A percentile compares a stretch with the other conserved stretches of the same genome.
phyloP scores from a whole-genome alignment of 495 filamentous ascomycete genomes.

The Neurospora sp. region DNA sequence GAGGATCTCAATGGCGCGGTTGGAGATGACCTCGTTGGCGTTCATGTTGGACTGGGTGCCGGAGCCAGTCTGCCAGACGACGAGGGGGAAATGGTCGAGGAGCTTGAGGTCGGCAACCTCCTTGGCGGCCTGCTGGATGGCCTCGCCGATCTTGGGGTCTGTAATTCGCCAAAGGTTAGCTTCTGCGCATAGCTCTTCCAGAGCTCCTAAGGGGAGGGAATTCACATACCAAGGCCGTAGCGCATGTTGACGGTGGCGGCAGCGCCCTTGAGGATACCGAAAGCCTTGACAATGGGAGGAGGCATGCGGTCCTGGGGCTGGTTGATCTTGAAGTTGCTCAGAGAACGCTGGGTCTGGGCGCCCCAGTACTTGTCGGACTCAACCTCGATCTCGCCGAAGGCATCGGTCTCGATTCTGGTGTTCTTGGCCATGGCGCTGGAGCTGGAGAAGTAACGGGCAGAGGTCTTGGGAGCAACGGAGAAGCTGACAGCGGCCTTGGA shows the following conservation, averaged over 20 bases:
- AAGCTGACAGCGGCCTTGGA: slow-evolving; percentile 1
- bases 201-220: slow-evolving; percentile 5
- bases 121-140: slow-evolving; percentile 86
- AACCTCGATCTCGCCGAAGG: slow-evolving; percentile 94
- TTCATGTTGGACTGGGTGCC: slow-evolving; percentile 99
- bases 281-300: slow-evolving; percentile 79
- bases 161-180: slow-evolving; percentile 1
- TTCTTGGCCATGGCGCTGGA: slow-evolving; percentile 37
- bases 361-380: slow-evolving; percentile 96
- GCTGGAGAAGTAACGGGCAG: slow-evolving; percentile 32
- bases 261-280: slow-evolving; percentile 95
- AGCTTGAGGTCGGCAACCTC: slow-evolving; percentile 94
- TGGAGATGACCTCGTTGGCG: slow-evolving; percentile 99
- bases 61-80: slow-evolving; percentile 98
- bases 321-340: slow-evolving; percentile 98
- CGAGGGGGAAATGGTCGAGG: slow-evolving; percentile 94
- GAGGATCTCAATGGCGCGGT: slow-evolving; percentile 96
- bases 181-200: slow-evolving; percentile 4
- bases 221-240: slow-evolving; percentile 75
- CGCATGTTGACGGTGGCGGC: slow-evolving; percentile 94
- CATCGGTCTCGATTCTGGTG: slow-evolving; percentile 83
- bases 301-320: slow-evolving; percentile 99
- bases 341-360: slow-evolving; percentile 92
- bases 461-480: background rate
- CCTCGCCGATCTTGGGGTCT: slow-evolving; percentile 87